A percentile compares a stretch with the other conserved stretches of the same genome.
These are phyloP conservation scores for Gliomastix tumulicola DNA, from an alignment of 2,329 filamentous ascomycete species.

Conservation along the genomic window DNA sequence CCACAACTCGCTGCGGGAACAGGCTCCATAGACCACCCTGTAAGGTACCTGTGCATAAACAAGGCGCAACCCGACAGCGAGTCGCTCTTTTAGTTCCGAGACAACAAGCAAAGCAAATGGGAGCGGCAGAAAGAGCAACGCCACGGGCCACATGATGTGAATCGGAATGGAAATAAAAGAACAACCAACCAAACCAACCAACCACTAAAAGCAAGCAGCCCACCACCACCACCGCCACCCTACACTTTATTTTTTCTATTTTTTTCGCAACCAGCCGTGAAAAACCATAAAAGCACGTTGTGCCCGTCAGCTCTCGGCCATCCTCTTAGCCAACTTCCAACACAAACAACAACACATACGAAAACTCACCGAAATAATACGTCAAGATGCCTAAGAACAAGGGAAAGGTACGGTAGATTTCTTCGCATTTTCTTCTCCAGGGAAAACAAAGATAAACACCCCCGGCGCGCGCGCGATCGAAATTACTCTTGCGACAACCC, in stretches of 20 bases:
- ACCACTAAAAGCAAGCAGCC: constrained; percentile 3
- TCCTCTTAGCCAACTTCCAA: constrained; percentile 5
- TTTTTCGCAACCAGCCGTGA: too few relatives aligned
- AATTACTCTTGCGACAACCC: constrained; percentile 3
- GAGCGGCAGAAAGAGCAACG: too few relatives aligned
- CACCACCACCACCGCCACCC: constrained; percentile 3
- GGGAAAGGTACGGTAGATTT: constrained; percentile 71
- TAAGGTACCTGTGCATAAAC: too few relatives aligned
- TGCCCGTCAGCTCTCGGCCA: background rate
- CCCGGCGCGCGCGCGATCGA: background rate
- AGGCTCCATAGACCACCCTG: too few relatives aligned
- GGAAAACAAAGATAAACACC: constrained; percentile 8
- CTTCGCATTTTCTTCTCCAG: constrained; percentile 19
- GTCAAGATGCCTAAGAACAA: constrained; percentile 99
- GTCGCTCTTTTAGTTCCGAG: too few relatives aligned
- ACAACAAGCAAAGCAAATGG: too few relatives aligned
- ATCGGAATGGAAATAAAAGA: background rate
- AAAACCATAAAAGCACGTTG: background rate
- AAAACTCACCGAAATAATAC: too few relatives aligned
- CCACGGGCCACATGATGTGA: too few relatives aligned
- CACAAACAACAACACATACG: constrained; percentile 12
- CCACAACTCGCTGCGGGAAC: too few relatives aligned
- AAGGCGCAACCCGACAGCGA: too few relatives aligned
- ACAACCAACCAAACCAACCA: background rate
- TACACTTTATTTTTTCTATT: too few relatives aligned